These are phyloP conservation scores for Plasmopara muralis DNA, from an alignment of 352 stramenopile species.

Conservation along the genomic window DNA sequence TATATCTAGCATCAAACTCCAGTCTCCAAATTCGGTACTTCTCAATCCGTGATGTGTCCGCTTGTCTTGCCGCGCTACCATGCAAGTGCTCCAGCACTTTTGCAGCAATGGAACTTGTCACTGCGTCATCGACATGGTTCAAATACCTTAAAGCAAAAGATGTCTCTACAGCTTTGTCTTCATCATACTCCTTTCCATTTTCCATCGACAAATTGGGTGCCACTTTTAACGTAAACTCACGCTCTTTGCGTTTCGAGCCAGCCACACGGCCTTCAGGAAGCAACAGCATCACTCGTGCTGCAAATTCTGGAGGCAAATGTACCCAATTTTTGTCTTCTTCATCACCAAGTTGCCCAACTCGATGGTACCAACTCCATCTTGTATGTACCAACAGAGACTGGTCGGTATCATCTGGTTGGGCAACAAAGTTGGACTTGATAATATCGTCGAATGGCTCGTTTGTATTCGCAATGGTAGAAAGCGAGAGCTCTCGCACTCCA, in stretches of 20 bases:
- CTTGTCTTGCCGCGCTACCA: background rate
- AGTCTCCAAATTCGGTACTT: conserved; percentile 58
- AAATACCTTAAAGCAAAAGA: conserved; percentile 62
- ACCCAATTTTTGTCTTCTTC: conserved; percentile 64
- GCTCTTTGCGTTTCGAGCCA: conserved; percentile 49
- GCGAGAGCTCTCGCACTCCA: conserved; percentile 14
- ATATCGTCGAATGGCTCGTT: conserved; percentile 8
- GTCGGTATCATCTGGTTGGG: conserved; percentile 1
- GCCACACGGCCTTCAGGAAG: conserved; percentile 49
- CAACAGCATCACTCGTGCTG: conserved; percentile 60
- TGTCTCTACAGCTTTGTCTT: conserved; percentile 32
- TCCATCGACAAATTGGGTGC: conserved; percentile 7
- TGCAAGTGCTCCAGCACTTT: conserved; percentile 13
- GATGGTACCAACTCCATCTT: conserved; percentile 20
- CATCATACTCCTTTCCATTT: background rate
- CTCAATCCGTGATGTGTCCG: conserved; percentile 6
- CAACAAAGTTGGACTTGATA: conserved; percentile 26
- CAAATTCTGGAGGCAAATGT: conserved; percentile 60
- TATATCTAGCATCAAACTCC: conserved; percentile 73
- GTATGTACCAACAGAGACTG: conserved; percentile 1
- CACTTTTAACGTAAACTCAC: conserved; percentile 58
- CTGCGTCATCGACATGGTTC: conserved; percentile 38
- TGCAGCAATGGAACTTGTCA: conserved; percentile 23
- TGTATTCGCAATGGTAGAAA: conserved; percentile 6
- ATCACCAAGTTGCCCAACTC: conserved; percentile 12